These are phyloP conservation scores for Misopates orontium DNA, from an alignment of 257 asterid genomes.

Conservation along the genomic window DNA sequence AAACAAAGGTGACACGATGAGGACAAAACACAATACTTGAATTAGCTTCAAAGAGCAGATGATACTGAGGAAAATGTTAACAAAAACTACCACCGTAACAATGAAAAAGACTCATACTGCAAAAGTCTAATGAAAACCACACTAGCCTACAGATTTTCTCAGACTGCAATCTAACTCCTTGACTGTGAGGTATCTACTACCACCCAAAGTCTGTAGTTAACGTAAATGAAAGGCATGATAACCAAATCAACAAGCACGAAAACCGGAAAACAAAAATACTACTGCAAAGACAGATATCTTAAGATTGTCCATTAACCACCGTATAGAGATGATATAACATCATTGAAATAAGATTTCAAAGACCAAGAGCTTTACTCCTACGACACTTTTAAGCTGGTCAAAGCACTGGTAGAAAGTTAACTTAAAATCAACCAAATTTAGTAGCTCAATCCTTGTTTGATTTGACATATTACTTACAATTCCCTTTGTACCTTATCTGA, in stretches of 20 bases:
- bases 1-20: constrained; percentile 14
- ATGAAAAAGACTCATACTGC: background rate
- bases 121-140: background rate
- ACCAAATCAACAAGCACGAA: background rate
- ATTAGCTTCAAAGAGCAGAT: background rate
- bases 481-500: constrained; percentile 1
- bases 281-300: background rate
- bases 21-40: constrained; percentile 17
- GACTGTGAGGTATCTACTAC: background rate
- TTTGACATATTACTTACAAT: constrained; percentile 3
- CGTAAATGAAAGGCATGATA: background rate
- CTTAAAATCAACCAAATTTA: constrained; percentile 17
- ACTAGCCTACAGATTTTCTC: background rate
- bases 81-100: constrained; percentile 4
- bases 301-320: background rate
- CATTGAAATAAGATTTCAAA: constrained; percentile 8
- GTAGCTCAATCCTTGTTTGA: constrained; percentile 16
- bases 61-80: background rate
- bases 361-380: constrained; percentile 8
- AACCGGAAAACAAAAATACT: background rate
- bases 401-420: constrained; percentile 20
- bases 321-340: constrained; percentile 12
- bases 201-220: background rate
- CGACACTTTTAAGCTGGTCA: constrained; percentile 2
- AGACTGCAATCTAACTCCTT: background rate